Conservation (phyloP, 768 basidiomycete species). For the Leccinum longicurvipes region DNA sequence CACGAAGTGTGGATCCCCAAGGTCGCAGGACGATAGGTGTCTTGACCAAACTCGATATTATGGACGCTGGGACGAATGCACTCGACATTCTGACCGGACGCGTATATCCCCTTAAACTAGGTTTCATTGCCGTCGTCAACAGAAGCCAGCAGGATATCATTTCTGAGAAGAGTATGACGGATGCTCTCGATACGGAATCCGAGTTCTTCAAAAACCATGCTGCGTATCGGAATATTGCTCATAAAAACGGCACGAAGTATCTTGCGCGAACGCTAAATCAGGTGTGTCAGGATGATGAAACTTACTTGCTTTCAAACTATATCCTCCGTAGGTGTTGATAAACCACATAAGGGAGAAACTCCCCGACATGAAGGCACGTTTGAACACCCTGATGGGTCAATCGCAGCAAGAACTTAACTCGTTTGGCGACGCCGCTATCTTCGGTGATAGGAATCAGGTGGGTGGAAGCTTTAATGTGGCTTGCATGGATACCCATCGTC, state of each 20-base stretch:
- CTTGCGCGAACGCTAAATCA: slow-evolving; percentile 92
- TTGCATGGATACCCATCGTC: slow-evolving; percentile 12
- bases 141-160: slow-evolving; percentile 98
- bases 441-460: slow-evolving; percentile 87
- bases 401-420: slow-evolving; percentile 97
- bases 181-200: slow-evolving; percentile 78
- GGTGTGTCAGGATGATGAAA: slow-evolving; percentile 42
- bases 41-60: slow-evolving; percentile 94
- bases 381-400: slow-evolving; percentile 98
- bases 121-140: slow-evolving; percentile 97
- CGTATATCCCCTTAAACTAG: slow-evolving; percentile 95
- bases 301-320: neutral
- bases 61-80: slow-evolving; percentile 99
- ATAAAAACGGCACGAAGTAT: slow-evolving; percentile 96
- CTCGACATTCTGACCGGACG: slow-evolving; percentile 94
- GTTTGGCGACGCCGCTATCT: slow-evolving; percentile 90
- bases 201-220: slow-evolving; percentile 91
- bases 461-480: neutral
- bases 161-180: slow-evolving; percentile 75
- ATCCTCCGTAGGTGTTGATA: slow-evolving; percentile 75
- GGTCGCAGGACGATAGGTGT: slow-evolving; percentile 96
- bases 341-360: slow-evolving; percentile 98
- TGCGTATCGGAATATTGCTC: slow-evolving; percentile 92
- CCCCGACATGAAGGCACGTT: slow-evolving; percentile 97
- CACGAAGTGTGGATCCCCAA: slow-evolving; percentile 92